phyloP scores from a whole-genome alignment of 805 yeast genomes.

The Candida mattraensis region DNA sequence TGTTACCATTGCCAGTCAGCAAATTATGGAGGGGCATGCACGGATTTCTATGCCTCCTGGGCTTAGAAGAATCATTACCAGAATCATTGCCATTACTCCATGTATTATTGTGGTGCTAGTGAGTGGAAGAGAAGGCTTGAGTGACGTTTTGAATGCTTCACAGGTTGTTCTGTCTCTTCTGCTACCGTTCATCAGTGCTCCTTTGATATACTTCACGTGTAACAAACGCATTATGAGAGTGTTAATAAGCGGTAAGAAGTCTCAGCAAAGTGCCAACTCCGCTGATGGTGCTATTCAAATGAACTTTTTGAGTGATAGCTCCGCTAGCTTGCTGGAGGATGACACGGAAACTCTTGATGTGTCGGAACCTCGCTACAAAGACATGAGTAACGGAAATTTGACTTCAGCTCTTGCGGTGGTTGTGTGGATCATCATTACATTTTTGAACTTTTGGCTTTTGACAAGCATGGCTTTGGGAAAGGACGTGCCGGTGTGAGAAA shows the following conservation, averaged over 20 bases:
- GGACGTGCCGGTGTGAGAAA: constrained; percentile 27
- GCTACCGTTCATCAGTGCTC: constrained; percentile 86
- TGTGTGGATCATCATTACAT: constrained; percentile 71
- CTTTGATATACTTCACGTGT: constrained; percentile 79
- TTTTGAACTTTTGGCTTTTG: constrained; percentile 70
- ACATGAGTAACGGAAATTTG: constrained; percentile 66
- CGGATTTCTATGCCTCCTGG: constrained; percentile 82
- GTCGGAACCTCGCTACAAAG: constrained; percentile 38
- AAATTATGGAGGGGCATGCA: constrained; percentile 88
- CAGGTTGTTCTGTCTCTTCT: constrained; percentile 82
- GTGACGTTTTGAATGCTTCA: constrained; percentile 70
- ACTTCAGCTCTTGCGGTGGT: constrained; percentile 54
- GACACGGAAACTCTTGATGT: constrained; percentile 10
- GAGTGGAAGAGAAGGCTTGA: constrained; percentile 80
- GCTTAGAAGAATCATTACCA: constrained; percentile 72
- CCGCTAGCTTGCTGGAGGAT: constrained; percentile 10
- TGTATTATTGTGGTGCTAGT: constrained; percentile 71
- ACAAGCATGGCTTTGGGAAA: constrained; percentile 34
- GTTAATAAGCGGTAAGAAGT: constrained; percentile 17
- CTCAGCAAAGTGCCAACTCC: constrained; percentile 3
- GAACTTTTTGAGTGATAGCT: constrained; percentile 13
- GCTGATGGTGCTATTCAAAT: constrained; percentile 10
- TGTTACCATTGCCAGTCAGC: constrained; percentile 91
- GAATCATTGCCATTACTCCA: constrained; percentile 83
- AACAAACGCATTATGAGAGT: constrained; percentile 44